These are phyloP conservation scores for Backusella circina DNA, from an alignment of 192 early-diverging fungal species.

Conservation along the genomic window DNA sequence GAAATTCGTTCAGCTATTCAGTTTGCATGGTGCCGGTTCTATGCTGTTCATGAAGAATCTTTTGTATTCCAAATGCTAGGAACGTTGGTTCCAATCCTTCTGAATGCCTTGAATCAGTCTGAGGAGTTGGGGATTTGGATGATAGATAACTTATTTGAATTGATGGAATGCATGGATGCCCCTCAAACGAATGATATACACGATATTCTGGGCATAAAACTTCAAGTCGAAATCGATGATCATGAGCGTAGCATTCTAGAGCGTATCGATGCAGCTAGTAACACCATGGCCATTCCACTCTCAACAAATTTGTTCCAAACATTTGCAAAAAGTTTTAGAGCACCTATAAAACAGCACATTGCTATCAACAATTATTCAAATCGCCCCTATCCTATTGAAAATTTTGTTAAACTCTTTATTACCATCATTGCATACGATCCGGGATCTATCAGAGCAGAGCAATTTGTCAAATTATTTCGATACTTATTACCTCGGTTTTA, in stretches of 20 bases:
- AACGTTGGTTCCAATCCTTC: slow-evolving; percentile 43
- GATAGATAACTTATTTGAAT: slow-evolving; percentile 35
- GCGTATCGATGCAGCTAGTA: slow-evolving; percentile 26
- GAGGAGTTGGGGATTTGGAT: slow-evolving; percentile 37
- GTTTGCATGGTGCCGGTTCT: slow-evolving; percentile 49
- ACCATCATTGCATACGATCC: slow-evolving; percentile 57
- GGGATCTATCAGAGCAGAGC: slow-evolving; percentile 50
- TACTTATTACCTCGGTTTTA: slow-evolving; percentile 38
- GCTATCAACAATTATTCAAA: slow-evolving; percentile 22
- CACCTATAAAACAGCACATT: slow-evolving; percentile 12
- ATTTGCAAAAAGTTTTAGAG: slow-evolving; percentile 13
- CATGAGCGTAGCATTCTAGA: slow-evolving; percentile 26
- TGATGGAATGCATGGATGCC: slow-evolving; percentile 44
- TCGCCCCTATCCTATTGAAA: slow-evolving; percentile 37
- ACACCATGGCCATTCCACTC: slow-evolving; percentile 26
- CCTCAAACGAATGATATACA: slow-evolving; percentile 16
- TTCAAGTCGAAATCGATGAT: slow-evolving; percentile 37
- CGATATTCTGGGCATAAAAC: slow-evolving; percentile 31
- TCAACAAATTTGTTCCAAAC: slow-evolving; percentile 30
- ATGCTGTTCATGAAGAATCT: slow-evolving; percentile 50
- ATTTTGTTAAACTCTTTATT: slow-evolving; percentile 52
- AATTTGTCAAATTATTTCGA: slow-evolving; percentile 47
- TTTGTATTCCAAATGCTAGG: slow-evolving; percentile 58
- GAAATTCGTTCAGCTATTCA: slow-evolving; percentile 42
- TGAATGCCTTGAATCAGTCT: slow-evolving; percentile 38